Evolutionary conservation across 345 rosid genomes (phyloP).

Genomic region (Hibiscus syriacus): DNA sequence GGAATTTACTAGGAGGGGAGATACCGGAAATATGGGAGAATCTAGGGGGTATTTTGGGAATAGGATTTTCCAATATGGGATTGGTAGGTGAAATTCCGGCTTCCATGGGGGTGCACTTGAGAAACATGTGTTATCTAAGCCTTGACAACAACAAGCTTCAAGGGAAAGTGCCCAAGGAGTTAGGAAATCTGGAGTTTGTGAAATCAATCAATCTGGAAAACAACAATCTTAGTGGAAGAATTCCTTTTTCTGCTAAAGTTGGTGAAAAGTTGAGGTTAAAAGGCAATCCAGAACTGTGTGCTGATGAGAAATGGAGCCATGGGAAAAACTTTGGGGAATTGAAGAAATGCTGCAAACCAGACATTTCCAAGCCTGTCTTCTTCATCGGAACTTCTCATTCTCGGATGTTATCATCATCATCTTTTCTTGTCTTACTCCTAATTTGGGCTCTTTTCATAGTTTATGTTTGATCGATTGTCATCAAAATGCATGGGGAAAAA

Average conservation of each 20-base stretch:
- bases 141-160: constrained; percentile 56
- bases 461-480: constrained; percentile 8
- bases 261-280: constrained; percentile 43
- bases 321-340: constrained; percentile 11
- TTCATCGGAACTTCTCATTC: constrained; percentile 4
- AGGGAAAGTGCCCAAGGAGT: constrained; percentile 47
- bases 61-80: constrained; percentile 51
- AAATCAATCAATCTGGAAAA: constrained; percentile 57
- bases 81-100: constrained; percentile 48
- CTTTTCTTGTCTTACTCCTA: constrained; percentile 5
- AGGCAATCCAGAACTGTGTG: constrained; percentile 43
- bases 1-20: no score
- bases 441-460: constrained; percentile 12
- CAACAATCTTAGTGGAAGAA: constrained; percentile 53
- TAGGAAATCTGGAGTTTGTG: constrained; percentile 31
- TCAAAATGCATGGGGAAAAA: not conserved
- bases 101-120: constrained; percentile 41
- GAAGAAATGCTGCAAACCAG: constrained; percentile 28
- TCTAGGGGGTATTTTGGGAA: no score
- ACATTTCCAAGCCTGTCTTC: constrained; percentile 15
- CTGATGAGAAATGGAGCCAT: constrained; percentile 16
- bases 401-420: constrained; percentile 9
- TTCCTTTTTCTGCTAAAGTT: constrained; percentile 37
- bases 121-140: constrained; percentile 36
- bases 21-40: no score